phyloP scores from a whole-genome alignment of 164 flowering plant species.

The Houttuynia cordata region DNA sequence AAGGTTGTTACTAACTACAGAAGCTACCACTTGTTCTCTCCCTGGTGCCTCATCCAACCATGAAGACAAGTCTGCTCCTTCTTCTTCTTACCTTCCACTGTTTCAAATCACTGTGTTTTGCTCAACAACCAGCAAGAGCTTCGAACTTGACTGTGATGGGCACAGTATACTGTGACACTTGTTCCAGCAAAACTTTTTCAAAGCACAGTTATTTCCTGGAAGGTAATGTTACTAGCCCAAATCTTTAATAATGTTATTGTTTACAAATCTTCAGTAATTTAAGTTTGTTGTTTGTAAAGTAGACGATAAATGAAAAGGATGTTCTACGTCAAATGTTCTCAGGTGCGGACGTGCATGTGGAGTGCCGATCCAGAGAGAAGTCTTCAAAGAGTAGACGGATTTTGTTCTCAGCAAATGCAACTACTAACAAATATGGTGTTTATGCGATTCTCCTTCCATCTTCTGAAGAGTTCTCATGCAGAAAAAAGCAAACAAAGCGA shows the following conservation, averaged over 20 bases:
- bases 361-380: constrained; percentile 52
- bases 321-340: not conserved
- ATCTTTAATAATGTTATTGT: no score
- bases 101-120: not conserved
- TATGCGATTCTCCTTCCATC: constrained; percentile 49
- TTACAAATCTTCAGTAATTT: not conserved
- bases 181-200: constrained; percentile 80
- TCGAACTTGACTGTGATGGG: constrained; percentile 69
- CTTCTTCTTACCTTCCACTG: not conserved
- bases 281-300: not conserved
- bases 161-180: constrained; percentile 72
- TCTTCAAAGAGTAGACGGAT: constrained; percentile 33
- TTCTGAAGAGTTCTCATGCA: constrained; percentile 44
- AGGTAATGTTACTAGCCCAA: constrained; percentile 23
- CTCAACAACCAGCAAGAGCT: constrained; percentile 12
- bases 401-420: constrained; percentile 48
- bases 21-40: not conserved
- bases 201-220: constrained; percentile 87
- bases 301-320: not conserved
- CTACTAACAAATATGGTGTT: constrained; percentile 43
- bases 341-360: constrained; percentile 57
- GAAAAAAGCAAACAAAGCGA: constrained; percentile 20
- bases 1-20: not conserved
- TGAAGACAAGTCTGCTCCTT: constrained; percentile 1
- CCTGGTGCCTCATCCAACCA: not conserved